Evolutionary conservation across 805 yeast genomes (phyloP), one percentile per base, ranked within the genome.

Genomic region (Metschnikowia colocasiae): DNA sequence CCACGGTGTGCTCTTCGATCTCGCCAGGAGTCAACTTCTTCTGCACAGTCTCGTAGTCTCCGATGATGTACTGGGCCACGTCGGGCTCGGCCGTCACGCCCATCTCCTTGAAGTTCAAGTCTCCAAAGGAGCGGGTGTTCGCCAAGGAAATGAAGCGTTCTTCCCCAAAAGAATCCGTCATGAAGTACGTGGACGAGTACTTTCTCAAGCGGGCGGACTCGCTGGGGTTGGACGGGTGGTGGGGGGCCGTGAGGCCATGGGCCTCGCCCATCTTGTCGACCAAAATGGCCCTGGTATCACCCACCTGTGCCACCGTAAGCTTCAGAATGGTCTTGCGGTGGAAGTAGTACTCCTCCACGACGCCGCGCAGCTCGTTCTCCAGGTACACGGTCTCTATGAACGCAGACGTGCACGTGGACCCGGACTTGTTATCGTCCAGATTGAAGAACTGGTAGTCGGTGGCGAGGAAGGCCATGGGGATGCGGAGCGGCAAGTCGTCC

Each of bases 51-150:
- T 53, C 50, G 4, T 52, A 39, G 49, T 82, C 83, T 0, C 96
- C 96, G 23, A 90, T 74, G 9, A 86, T 61, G 53, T 72, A 79
- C 47, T 86, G 85, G 16, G 75, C 70, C 40, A 94, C 74, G 52
- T 94, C 97, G 0, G 99, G 99, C 67, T 94, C 98, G 12, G 97
- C 88, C 0, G 91, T 75, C 1, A 94, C 81, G 0, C 99, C 99
- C 61, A 81, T 79, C 31, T 83, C 75, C 64, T 94, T 94, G 45
- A 82, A 95, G 22, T 75, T 71, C 13, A 83, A 59, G 66, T 94
- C 99, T 34, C 99, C 99, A 74, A 94, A 94, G 1, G 97, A 76
- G 54, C 99, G 76, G 1, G 99, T 94, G 60, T 94, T 94, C 19
- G 97, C 96, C 60, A 82, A 84, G 53, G 82, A 78, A 31, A 86